These are phyloP conservation scores for Boeremia exigua DNA, from an alignment of 2,329 filamentous ascomycete species.

Conservation along the genomic window DNA sequence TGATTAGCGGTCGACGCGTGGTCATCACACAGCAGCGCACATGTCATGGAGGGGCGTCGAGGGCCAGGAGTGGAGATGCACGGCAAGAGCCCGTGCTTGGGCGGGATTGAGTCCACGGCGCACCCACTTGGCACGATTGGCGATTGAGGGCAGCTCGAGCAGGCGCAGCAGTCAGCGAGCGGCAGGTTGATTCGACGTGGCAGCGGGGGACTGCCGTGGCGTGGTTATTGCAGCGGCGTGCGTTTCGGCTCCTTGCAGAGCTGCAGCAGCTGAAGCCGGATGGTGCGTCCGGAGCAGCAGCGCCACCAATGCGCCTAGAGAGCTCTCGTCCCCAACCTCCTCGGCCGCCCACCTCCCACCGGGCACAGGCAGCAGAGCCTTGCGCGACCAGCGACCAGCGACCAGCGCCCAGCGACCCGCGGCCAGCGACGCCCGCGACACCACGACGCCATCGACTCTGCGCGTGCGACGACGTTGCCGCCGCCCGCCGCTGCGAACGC, in stretches of 20 bases:
- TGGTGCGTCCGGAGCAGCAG: background rate
- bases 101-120: background rate
- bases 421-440: background rate
- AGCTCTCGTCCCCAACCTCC: constrained; percentile 24
- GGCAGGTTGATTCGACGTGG: background rate
- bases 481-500: constrained; percentile 15
- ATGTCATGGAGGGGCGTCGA: background rate
- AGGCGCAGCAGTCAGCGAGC: background rate
- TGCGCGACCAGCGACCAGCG: constrained; percentile 1
- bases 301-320: constrained; percentile 15
- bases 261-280: background rate
- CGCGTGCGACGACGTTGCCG: background rate
- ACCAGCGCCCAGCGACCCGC: background rate
- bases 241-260: background rate
- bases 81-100: background rate
- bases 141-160: background rate
- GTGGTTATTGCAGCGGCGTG: background rate
- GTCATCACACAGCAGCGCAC: constrained; percentile 19
- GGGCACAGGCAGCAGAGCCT: constrained; percentile 14
- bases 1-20: constrained; percentile 28
- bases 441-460: background rate
- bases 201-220: background rate
- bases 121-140: background rate
- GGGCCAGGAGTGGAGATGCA: constrained; percentile 5
- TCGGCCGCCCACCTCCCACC: constrained; percentile 5